A percentile compares a stretch with the other conserved stretches of the same genome.
These are phyloP conservation scores for Pholiota conissans DNA, from an alignment of 768 basidiomycete genomes.

Conservation along the genomic window DNA sequence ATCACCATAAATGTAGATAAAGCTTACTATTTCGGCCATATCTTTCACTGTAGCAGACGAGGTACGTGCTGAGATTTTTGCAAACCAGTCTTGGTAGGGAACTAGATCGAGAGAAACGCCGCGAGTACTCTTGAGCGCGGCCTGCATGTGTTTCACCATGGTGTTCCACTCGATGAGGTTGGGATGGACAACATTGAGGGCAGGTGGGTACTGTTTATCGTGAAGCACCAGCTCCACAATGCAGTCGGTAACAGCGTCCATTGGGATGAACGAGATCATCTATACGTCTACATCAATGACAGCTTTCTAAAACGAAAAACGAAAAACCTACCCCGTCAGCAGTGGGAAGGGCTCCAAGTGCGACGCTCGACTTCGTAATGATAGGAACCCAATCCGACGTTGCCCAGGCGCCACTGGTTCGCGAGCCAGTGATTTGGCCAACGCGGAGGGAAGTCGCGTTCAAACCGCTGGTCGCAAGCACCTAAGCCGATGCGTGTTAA, in stretches of 20 bases:
- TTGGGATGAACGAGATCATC: slow-evolving; percentile 32
- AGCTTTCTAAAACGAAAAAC: not conserved
- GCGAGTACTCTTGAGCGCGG: not conserved
- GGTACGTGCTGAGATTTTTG: not conserved
- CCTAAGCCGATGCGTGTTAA: no score
- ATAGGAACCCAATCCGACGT: slow-evolving; percentile 37
- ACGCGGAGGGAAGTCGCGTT: slow-evolving; percentile 27
- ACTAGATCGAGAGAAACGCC: slow-evolving; percentile 1
- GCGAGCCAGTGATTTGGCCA: slow-evolving; percentile 33
- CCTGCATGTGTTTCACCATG: slow-evolving; percentile 18
- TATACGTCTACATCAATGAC: slow-evolving; percentile 6
- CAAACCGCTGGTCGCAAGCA: slow-evolving; percentile 27
- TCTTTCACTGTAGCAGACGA: not conserved
- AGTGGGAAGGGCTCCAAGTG: slow-evolving; percentile 24
- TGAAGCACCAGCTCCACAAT: slow-evolving; percentile 26
- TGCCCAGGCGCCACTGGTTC: slow-evolving; percentile 33
- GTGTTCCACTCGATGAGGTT: slow-evolving; percentile 23
- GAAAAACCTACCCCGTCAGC: slow-evolving; percentile 22
- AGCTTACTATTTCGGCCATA: slow-evolving; percentile 9
- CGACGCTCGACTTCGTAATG: slow-evolving; percentile 29
- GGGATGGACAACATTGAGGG: slow-evolving; percentile 32
- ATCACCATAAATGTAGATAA: not conserved
- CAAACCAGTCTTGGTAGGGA: slow-evolving; percentile 11
- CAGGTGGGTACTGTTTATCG: slow-evolving; percentile 10
- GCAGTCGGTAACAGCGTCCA: slow-evolving; percentile 20